Evolutionary conservation across 352 stramenopile genomes (phyloP).

Genomic region (Globisporangium perplexum): DNA sequence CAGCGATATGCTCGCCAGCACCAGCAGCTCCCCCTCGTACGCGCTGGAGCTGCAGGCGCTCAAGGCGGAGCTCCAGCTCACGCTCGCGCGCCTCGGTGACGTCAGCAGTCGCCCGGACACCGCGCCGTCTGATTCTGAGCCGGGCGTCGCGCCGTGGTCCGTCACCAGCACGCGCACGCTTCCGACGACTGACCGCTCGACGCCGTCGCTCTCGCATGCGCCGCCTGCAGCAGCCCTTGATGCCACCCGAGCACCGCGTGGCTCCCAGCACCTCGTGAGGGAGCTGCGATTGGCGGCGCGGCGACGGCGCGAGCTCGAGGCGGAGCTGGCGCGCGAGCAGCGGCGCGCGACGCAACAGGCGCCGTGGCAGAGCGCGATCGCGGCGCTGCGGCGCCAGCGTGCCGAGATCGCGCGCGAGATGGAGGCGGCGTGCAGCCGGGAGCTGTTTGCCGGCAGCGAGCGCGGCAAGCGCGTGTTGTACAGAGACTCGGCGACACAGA

Average conservation of each 20-base stretch:
- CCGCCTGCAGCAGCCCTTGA: no score
- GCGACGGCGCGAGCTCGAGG: constrained; percentile 26
- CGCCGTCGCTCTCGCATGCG: background rate
- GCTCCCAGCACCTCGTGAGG: constrained; percentile 23
- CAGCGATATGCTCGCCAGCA: constrained; percentile 6
- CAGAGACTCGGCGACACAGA: constrained; percentile 8
- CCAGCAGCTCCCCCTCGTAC: constrained; percentile 7
- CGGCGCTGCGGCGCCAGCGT: constrained; percentile 34
- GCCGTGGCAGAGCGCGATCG: constrained; percentile 31
- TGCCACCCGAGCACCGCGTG: constrained; percentile 8
- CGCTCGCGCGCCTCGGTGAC: constrained; percentile 31
- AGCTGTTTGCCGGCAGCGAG: background rate
- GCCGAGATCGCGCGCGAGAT: constrained; percentile 42
- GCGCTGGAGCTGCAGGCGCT: constrained; percentile 51
- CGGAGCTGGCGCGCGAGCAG: constrained; percentile 22
- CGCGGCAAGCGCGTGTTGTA: background rate
- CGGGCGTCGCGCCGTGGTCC: background rate
- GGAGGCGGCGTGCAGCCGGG: constrained; percentile 18
- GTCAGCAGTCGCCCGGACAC: background rate
- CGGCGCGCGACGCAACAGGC: constrained; percentile 7
- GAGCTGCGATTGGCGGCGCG: constrained; percentile 31
- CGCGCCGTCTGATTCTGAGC: background rate
- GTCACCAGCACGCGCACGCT: constrained; percentile 9
- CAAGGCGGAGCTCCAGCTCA: constrained; percentile 50
- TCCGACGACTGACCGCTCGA: constrained; percentile 1